phyloP scores from a whole-genome alignment of 2,329 filamentous ascomycete species.

The Fusarium tuaranense region DNA sequence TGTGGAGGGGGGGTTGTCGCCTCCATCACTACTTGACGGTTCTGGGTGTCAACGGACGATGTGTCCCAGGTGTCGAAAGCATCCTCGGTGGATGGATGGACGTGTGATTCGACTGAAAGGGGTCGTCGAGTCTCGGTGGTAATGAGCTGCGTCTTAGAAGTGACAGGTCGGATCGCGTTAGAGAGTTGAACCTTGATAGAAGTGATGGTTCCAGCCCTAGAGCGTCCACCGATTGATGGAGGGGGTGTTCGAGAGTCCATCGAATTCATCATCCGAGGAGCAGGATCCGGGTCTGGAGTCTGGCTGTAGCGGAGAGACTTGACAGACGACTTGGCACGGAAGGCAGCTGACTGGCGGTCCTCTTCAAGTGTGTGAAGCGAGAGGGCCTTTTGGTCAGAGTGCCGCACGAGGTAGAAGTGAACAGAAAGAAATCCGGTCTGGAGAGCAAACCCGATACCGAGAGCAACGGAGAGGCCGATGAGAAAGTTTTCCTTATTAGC shows the following conservation, averaged over 20 bases:
- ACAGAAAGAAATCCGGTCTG: constrained; percentile 63
- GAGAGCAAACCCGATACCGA: constrained; percentile 58
- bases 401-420: constrained; percentile 56
- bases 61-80: constrained; percentile 83
- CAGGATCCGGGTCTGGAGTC: constrained; percentile 51
- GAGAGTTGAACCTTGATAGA: constrained; percentile 55
- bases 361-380: constrained; percentile 41
- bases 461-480: constrained; percentile 57
- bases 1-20: constrained; percentile 58
- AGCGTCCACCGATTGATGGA: constrained; percentile 52
- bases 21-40: constrained; percentile 68
- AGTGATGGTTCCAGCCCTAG: constrained; percentile 39
- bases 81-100: constrained; percentile 61
- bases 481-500: constrained; percentile 50
- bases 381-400: constrained; percentile 27
- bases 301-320: constrained; percentile 66
- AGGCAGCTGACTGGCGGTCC: constrained; percentile 34
- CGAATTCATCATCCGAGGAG: constrained; percentile 49
- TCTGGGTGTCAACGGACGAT: constrained; percentile 72
- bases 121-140: constrained; percentile 57
- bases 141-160: constrained; percentile 68
- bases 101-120: constrained; percentile 61
- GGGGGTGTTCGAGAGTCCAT: constrained; percentile 56
- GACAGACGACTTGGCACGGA: constrained; percentile 48
- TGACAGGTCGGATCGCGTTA: constrained; percentile 64